phyloP scores from a whole-genome alignment of 345 rosid species.

The Melastoma malabathricum region DNA sequence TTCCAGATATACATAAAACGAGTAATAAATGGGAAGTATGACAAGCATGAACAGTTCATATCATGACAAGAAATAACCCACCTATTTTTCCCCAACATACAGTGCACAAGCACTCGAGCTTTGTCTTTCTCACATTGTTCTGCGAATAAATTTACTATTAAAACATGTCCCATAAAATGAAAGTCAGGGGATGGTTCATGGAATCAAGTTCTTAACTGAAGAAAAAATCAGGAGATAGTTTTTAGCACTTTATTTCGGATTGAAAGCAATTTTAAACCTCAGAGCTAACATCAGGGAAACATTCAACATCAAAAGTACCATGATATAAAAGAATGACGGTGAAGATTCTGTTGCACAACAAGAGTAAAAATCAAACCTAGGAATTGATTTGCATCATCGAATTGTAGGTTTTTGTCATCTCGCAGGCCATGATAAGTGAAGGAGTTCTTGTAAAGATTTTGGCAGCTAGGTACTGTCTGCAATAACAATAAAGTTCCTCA shows the following conservation, averaged over 20 bases:
- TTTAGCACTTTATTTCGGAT: too few relatives aligned
- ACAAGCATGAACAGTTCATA: not conserved
- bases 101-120: conserved; percentile 96
- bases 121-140: conserved; percentile 90
- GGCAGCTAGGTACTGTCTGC: conserved; percentile 94
- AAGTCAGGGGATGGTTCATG: not conserved
- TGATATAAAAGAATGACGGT: conserved; percentile 1
- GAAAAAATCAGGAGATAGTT: too few relatives aligned
- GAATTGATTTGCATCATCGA: conserved; percentile 76
- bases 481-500: conserved; percentile 9
- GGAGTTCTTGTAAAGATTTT: conserved; percentile 90
- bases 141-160: conserved; percentile 20
- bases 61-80: conserved; percentile 6
- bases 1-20: too few relatives aligned
- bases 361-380: conserved; percentile 41
- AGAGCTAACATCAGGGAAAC: not conserved
- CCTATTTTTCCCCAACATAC: conserved; percentile 98
- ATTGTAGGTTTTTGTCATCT: conserved; percentile 61
- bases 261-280: too few relatives aligned
- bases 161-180: not conserved
- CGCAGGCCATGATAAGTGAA: conserved; percentile 82
- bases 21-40: too few relatives aligned
- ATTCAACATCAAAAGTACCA: not conserved
- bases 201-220: too few relatives aligned
- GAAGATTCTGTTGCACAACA: not conserved